Percentiles rank a stretch among this genome's conserved stretches.
These are phyloP conservation scores for Phycomyces blakesleeanus DNA, from an alignment of 192 early-diverging fungal genomes.

Conservation along the genomic window DNA sequence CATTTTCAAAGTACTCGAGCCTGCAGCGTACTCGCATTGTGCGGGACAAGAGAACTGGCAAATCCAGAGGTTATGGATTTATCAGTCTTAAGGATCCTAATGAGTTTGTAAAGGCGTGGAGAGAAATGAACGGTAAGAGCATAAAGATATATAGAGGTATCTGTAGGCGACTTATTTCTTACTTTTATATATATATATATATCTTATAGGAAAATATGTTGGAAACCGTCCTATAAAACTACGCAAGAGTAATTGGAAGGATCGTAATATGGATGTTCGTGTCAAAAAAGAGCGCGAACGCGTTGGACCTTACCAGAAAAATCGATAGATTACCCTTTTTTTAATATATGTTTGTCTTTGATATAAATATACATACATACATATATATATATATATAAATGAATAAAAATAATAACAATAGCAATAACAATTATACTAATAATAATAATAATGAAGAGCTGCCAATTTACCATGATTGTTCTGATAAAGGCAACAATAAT, in stretches of 20 bases:
- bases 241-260: conserved; percentile 89
- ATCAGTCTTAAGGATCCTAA: conserved; percentile 87
- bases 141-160: not conserved
- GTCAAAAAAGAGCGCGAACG: conserved; percentile 40
- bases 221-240: conserved; percentile 93
- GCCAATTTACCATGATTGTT: too few species aligned
- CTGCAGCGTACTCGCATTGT: conserved; percentile 82
- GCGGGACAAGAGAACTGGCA: conserved; percentile 77
- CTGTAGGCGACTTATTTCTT: not conserved
- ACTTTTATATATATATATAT: too few species aligned
- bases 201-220: conserved; percentile 84
- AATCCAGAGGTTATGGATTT: conserved; percentile 93
- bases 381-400: too few species aligned
- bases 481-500: too few species aligned
- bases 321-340: conserved; percentile 8
- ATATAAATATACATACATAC: too few species aligned
- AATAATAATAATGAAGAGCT: too few species aligned
- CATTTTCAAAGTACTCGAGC: conserved; percentile 84
- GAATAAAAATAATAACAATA: too few species aligned
- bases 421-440: too few species aligned
- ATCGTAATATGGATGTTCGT: conserved; percentile 75
- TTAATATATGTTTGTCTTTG: not conserved
- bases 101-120: conserved; percentile 91
- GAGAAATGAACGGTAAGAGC: conserved; percentile 87
- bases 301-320: conserved; percentile 33